A percentile compares a stretch with the other conserved stretches of the same genome.
Conservation (phyloP, 352 stramenopile species). For the Pelagophyceae sp. region DNA sequence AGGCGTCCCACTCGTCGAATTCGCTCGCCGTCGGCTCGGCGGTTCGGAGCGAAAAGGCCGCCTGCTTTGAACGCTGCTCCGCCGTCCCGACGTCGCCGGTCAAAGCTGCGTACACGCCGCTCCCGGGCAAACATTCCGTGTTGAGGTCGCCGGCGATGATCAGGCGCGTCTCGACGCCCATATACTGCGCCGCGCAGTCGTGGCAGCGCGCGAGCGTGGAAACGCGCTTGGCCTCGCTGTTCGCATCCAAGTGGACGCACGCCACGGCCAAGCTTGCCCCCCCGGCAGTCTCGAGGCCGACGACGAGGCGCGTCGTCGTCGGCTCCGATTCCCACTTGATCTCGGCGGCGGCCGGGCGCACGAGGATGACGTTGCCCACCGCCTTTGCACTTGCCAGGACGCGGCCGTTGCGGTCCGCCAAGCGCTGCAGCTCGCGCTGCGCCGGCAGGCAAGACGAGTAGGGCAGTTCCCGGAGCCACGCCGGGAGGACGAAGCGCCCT, state of each 20-base stretch:
- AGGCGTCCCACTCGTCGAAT: background rate
- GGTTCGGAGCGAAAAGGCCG: background rate
- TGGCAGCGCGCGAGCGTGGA: background rate
- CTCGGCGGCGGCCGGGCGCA: background rate
- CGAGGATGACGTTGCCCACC: background rate
- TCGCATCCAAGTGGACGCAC: conserved; percentile 1
- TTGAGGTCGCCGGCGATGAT: conserved; percentile 14
- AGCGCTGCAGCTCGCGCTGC: background rate
- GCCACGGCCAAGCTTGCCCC: background rate
- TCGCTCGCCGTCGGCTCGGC: background rate
- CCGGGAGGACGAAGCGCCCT: background rate
- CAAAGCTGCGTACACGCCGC: background rate
- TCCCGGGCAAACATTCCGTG: background rate
- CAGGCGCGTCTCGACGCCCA: background rate
- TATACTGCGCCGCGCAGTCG: background rate
- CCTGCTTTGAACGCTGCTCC: background rate
- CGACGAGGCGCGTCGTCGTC: background rate
- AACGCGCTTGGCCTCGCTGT: background rate
- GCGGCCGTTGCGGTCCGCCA: background rate
- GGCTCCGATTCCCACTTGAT: background rate
- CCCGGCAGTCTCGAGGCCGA: background rate
- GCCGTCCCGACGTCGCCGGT: background rate
- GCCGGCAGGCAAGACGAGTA: background rate
- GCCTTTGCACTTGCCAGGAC: background rate
- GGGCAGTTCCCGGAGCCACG: background rate